Percentiles rank a stretch among this genome's conserved stretches.
phyloP scores from a whole-genome alignment of 1,139 yeast genomes.

The Sugiyamaella novakii region DNA sequence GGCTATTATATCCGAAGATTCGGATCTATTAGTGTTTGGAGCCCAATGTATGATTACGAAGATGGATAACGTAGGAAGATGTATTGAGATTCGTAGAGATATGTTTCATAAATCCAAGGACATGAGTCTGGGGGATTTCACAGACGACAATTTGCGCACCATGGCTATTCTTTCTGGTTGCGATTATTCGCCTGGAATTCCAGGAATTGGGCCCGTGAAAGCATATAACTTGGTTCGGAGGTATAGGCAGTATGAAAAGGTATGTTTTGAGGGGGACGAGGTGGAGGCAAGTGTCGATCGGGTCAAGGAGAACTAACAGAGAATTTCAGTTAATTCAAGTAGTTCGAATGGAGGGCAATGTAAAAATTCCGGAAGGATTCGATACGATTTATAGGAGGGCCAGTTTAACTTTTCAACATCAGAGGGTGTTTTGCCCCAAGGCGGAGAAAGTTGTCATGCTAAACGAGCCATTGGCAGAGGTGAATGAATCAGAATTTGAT shows the following conservation, averaged over 20 bases:
- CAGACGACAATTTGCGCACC: conserved; percentile 62
- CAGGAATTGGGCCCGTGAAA: conserved; percentile 76
- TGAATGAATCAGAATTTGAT: conserved; percentile 47
- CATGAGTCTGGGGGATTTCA: conserved; percentile 49
- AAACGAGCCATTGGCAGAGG: conserved; percentile 51
- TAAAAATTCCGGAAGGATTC: conserved; percentile 58
- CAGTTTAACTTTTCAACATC: conserved; percentile 77
- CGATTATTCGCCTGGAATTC: conserved; percentile 88
- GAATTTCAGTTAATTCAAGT: conserved; percentile 45
- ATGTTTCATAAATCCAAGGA: conserved; percentile 43
- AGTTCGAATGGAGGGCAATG: conserved; percentile 64
- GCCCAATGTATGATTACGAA: conserved; percentile 77
- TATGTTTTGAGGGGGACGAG: conserved; percentile 32
- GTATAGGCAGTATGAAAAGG: conserved; percentile 54
- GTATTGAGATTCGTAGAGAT: conserved; percentile 63
- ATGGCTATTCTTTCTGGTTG: conserved; percentile 93
- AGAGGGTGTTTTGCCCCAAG: conserved; percentile 78
- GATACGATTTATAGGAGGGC: conserved; percentile 66
- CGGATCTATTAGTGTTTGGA: conserved; percentile 90
- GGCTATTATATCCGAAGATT: conserved; percentile 91
- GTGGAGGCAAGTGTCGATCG: no score
- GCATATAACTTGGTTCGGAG: conserved; percentile 66
- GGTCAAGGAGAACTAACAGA: no score
- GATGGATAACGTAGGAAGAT: conserved; percentile 68
- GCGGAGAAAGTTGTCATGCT: conserved; percentile 54